Evolutionary conservation across 73 alveolate genomes (phyloP), one percentile per base, ranked within the genome.

Genomic region (Breviolum minutum): DNA sequence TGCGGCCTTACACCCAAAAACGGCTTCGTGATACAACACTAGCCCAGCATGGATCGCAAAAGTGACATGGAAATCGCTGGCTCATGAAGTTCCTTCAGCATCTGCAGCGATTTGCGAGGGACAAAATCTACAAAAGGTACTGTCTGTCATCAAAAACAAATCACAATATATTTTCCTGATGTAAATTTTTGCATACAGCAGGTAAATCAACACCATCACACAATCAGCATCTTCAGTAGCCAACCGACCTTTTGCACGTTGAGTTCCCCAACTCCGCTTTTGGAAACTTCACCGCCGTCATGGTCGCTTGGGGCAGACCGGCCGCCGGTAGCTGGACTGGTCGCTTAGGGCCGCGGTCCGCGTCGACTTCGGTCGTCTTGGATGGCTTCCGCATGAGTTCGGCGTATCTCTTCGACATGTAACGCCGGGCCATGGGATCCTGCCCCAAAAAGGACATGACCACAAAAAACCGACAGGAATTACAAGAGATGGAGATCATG

Each of bases 401-500:
- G 29, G 97, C 97, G 26, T 92, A 92, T 66, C 86, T 71, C 69
- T 92, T 80, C 24, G 97, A 92, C 97, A 92, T 92, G 97, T 92
- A 92, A 5, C 97, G 88, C 77, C 97, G 88, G 17, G 97, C 97
- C 40, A 54, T 79, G 79, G 90, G 97, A 89, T 92, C 97, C 97
- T 92, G 97, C 60, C 26, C 11, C 17, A 13, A 11, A 66, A 17
- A 66, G 17, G 24, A 13, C 11, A 13, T 11, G 74, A 66, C 11
- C 74, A 11, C 74, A 11, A 11, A 11, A 66, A 66, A 66, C 74
- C 11, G 54, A 40, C 54, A 2, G 54, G 54, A 40, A n/a, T n/a
- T n/a, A n/a, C n/a, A 68, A 68, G 17, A 2, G 24, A 68, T 68
- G 77, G 54, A 40, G 5, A 40, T 40, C 54, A 40, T 40, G 54